Evolutionary conservation across 441 rosid species (phyloP), one percentile per base, ranked within the genome.

Genomic region (Breynia disticha): DNA sequence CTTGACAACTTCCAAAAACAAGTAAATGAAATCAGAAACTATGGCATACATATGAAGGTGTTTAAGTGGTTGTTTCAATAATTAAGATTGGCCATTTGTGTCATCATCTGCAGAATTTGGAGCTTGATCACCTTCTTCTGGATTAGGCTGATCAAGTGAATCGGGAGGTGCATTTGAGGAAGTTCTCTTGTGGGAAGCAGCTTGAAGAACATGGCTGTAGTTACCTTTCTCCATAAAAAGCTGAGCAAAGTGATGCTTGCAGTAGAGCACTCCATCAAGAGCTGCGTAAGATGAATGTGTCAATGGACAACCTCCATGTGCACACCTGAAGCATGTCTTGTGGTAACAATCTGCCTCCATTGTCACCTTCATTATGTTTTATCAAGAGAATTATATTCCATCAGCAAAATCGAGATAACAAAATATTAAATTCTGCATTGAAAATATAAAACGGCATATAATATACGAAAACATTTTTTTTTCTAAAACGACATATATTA

Each of bases 241-340:
- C 68, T 88, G 93, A 61, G 90, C 84, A 50, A 89, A 94, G 70
- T 94, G 99, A 70, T 83, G 90, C 80, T 81, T 87, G 79, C 99
- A 94, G 63, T 94, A 94, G 11, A 94, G 80, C 55, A 84, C 88
- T 7, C 95, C 81, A 38, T 94, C 77, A 24, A 87, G 78, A 12
- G 99, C 81, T 16, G 99, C 97, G 61, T 89, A 94, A 0, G 95
- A 84, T 37, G 99, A 94, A 71, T 89, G 99, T 17, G 99, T 94
- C 38, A 89, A 77, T 2, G 81, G 76, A 54, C 96, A 94, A 0
- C 99, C 94, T 0, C 97, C 95, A 61, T 79, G 93, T 17, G 99
- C 99, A 46, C 99, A 94, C 72, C 84, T 78, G 75, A 94, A 94
- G 74, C 99, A 94, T 50, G 87, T 71, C 77, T 87, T 87, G 79